Base-by-base conservation (phyloP, 768 basidiomycete species). In the Lactarius psammicola region DNA sequence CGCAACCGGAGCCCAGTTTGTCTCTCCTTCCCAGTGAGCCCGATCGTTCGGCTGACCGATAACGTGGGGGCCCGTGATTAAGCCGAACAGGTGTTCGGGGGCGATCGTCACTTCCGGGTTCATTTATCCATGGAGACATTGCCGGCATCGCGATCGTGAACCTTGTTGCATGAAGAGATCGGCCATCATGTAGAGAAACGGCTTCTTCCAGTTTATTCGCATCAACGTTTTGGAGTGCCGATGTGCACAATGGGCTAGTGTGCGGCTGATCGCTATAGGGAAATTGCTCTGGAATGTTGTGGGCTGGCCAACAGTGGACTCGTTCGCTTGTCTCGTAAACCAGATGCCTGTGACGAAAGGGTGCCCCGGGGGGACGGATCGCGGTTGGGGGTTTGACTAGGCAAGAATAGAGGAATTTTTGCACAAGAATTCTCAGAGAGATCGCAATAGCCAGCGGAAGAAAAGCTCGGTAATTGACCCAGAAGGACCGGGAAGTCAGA, bases 331-430 rank as follows among this genome's bases (percentile, higher is more conserved):
- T 33, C 15, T 6, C 11, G 33, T 13, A 26, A 17, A 26, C 38
- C 13, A 26, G 36, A 28, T 36, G 28, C 28, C 8, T 26, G 60
- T 11, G 44, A 34, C 11, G 64, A 38, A 28, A 38, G 26, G 20
- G 30, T 17, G n/a, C 26, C 28, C 44, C 8, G 64, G 28, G 28
- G 11, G 6, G 55, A 49, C 46, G 23, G 9, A 15, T 51, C 60
- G 30, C 65, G 60, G 40, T 40, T 57, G 36, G 65, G 65, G 1
- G 65, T 66, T 66, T 66, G 55, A 53, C 60, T 57, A 23, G 65
- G 65, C 13, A 66, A 56, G 46, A 66, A 66, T 1, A 66, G 30
- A 28, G 65, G 65, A 1, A 56, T 15, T 57, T 57, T 66, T 20
- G 34, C 36, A 57, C 49, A 38, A 33, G 60, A 13, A 28, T 20